phyloP scores from a whole-genome alignment of 1,284 basidiomycete species.

The Ustilago cynodontis region DNA sequence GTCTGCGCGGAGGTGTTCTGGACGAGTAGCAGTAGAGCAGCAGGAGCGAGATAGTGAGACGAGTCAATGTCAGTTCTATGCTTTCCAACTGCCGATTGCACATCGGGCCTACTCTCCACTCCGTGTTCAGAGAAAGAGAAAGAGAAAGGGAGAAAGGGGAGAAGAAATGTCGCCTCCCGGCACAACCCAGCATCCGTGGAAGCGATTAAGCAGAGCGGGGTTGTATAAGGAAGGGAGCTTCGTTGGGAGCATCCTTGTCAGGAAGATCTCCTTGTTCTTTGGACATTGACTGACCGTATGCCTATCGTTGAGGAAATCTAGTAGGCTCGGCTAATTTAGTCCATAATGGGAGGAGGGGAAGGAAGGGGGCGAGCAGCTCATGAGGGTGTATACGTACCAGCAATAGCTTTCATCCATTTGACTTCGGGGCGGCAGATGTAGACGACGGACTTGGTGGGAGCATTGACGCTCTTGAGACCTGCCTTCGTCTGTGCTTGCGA shows the following conservation, averaged over 20 bases:
- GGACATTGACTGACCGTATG: conserved; percentile 64
- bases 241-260: conserved; percentile 59
- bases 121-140: not conserved
- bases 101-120: not conserved
- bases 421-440: conserved; percentile 92
- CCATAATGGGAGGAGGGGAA: conserved; percentile 14
- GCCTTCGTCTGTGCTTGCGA: conserved; percentile 27
- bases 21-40: conserved; percentile 6
- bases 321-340: conserved; percentile 60
- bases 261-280: conserved; percentile 57
- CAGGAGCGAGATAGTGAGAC: conserved; percentile 2
- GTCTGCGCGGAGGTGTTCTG: conserved; percentile 81
- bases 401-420: conserved; percentile 86
- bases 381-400: conserved; percentile 75
- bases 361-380: not conserved
- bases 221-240: conserved; percentile 55
- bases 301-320: conserved; percentile 51
- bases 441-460: conserved; percentile 87
- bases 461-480: conserved; percentile 71
- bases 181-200: conserved; percentile 51
- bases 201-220: conserved; percentile 42
- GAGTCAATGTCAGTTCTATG: conserved; percentile 2
- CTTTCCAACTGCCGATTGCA: not conserved
- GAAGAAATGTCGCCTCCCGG: conserved; percentile 53
- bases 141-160: not conserved